These are phyloP conservation scores for Lactarius pseudohatsudake DNA, from an alignment of 768 basidiomycete species.

Conservation along the genomic window DNA sequence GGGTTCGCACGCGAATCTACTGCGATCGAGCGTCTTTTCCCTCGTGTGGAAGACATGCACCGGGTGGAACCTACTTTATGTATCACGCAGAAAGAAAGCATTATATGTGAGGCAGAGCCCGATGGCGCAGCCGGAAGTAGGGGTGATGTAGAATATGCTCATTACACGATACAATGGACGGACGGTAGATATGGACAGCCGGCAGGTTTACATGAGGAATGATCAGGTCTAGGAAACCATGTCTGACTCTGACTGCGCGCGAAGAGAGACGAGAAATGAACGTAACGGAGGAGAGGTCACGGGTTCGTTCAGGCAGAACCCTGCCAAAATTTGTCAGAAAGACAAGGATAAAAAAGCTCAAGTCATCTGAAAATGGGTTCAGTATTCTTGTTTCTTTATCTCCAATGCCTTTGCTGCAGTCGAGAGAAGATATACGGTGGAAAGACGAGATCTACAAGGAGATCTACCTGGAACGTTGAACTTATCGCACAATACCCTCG, in stretches of 20 bases:
- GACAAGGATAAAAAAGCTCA: constrained; percentile 14
- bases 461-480: constrained; percentile 76
- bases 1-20: constrained; percentile 61
- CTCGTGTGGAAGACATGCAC: constrained; percentile 24
- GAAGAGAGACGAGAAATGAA: constrained; percentile 69
- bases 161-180: constrained; percentile 73
- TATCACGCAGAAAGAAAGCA: constrained; percentile 53
- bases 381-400: neutral
- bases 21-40: constrained; percentile 59
- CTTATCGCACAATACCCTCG: constrained; percentile 62
- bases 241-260: constrained; percentile 39
- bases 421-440: constrained; percentile 27
- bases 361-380: neutral
- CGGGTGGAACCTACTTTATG: constrained; percentile 36
- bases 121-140: constrained; percentile 34
- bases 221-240: constrained; percentile 1
- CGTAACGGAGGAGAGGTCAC: constrained; percentile 49
- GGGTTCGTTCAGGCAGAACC: constrained; percentile 43
- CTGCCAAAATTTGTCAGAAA: constrained; percentile 1
- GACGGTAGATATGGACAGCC: neutral
- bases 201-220: constrained; percentile 19
- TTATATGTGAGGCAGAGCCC: constrained; percentile 52
- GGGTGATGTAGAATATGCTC: constrained; percentile 64
- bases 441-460: constrained; percentile 1
- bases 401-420: neutral